phyloP scores from a whole-genome alignment of 2,329 filamentous ascomycete genomes.

The Hypomyces perniciosus region DNA sequence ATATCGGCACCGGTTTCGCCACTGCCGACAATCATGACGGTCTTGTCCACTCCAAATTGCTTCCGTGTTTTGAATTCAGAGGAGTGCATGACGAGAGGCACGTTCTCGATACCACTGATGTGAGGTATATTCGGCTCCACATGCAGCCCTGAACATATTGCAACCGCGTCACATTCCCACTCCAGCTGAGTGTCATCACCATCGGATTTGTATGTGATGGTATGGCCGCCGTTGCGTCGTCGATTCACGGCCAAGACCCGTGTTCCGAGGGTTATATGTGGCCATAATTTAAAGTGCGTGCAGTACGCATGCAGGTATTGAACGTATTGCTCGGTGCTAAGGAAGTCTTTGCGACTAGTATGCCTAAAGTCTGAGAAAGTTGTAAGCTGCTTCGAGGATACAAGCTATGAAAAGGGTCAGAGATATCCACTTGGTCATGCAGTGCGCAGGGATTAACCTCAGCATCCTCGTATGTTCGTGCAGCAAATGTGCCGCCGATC shows the following conservation, averaged over 20 bases:
- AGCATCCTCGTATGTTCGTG: conserved; percentile 38
- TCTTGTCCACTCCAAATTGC: conserved; percentile 33
- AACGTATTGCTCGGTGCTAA: conserved; percentile 32
- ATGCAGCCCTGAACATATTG: conserved; percentile 38
- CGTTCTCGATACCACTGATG: conserved; percentile 31
- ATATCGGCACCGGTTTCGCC: conserved; percentile 41
- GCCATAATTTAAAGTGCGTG: conserved; percentile 32
- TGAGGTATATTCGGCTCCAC: conserved; percentile 31
- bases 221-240: conserved; percentile 4
- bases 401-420: conserved; percentile 23
- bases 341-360: conserved; percentile 33
- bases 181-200: neutral
- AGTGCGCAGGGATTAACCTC: conserved; percentile 22
- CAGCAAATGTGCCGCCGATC: conserved; percentile 38
- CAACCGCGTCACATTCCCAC: conserved; percentile 37
- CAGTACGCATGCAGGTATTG: conserved; percentile 36
- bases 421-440: too few species aligned
- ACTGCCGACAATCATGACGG: conserved; percentile 36
- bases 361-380: conserved; percentile 41
- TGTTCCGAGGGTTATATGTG: conserved; percentile 29
- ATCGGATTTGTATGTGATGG: neutral
- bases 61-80: conserved; percentile 34
- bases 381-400: conserved; percentile 42
- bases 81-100: conserved; percentile 36
- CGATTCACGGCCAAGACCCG: conserved; percentile 23